Evolutionary conservation across 495 filamentous ascomycete genomes (phyloP).

Genomic region (Xylaria scruposa): DNA sequence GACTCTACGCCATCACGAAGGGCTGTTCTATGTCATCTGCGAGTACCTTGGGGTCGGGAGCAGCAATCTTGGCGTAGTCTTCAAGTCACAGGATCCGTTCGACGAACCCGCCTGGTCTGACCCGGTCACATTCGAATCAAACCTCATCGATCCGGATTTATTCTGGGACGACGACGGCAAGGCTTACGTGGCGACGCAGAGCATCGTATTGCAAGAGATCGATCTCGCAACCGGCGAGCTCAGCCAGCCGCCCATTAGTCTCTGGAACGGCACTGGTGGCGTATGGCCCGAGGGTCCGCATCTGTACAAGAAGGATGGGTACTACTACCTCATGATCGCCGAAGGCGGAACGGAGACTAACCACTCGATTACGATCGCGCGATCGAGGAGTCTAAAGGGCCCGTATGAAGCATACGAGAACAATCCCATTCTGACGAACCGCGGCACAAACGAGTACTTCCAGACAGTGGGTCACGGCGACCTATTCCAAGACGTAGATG

Average conservation of each 20-base stretch:
- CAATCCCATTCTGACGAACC: conserved; percentile 61
- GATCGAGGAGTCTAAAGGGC: conserved; percentile 51
- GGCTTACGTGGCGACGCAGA: conserved; percentile 49
- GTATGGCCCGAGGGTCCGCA: conserved; percentile 67
- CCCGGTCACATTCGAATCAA: conserved; percentile 43
- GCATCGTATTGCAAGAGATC: conserved; percentile 49
- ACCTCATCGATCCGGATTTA: conserved; percentile 49
- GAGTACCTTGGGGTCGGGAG: conserved; percentile 40
- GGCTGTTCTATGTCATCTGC: conserved; percentile 52
- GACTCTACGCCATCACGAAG: conserved; percentile 42
- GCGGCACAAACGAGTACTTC: conserved; percentile 54
- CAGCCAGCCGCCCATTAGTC: conserved; percentile 44
- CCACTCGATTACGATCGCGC: conserved; percentile 58
- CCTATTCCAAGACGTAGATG: conserved; percentile 55
- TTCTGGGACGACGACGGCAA: conserved; percentile 59
- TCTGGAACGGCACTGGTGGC: conserved; percentile 63
- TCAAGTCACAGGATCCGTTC: conserved; percentile 41
- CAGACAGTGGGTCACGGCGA: conserved; percentile 59
- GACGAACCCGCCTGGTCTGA: conserved; percentile 46
- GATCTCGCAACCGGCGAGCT: conserved; percentile 52
- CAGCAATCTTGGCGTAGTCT: conserved; percentile 39
- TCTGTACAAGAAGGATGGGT: conserved; percentile 67
- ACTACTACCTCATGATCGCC: conserved; percentile 72
- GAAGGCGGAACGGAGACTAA: conserved; percentile 65
- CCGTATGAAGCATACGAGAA: conserved; percentile 57